phyloP scores from a whole-genome alignment of 306 rosid genomes.

The Cotoneaster glaucophyllus region DNA sequence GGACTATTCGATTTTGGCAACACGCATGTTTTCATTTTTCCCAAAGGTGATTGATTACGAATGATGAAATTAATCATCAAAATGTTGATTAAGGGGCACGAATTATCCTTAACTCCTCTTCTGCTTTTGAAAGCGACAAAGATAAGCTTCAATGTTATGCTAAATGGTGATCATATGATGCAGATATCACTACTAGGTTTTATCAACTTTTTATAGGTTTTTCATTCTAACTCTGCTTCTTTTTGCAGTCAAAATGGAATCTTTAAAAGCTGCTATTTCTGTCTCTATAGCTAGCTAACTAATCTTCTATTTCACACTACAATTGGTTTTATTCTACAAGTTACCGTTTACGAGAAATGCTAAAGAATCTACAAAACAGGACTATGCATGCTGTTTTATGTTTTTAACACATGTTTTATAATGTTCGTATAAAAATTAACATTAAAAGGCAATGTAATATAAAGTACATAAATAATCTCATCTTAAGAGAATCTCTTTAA shows the following conservation, averaged over 20 bases:
- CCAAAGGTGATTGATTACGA: background rate
- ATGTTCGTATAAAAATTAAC: fast-evolving
- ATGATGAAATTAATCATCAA: background rate
- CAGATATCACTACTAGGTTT: background rate
- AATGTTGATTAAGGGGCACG: background rate
- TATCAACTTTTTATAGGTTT: background rate
- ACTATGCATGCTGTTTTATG: fast-evolving
- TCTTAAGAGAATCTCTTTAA: too few species aligned
- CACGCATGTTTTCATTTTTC: background rate
- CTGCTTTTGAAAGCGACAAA: slow-evolving; percentile 19
- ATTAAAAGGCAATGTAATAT: too few species aligned
- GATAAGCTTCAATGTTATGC: slow-evolving; percentile 19
- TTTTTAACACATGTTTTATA: too few species aligned
- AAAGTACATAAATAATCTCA: too few species aligned
- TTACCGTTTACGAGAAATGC: too few species aligned
- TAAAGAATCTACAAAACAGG: too few species aligned
- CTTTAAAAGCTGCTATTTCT: background rate
- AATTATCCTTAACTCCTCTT: background rate
- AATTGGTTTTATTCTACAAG: background rate
- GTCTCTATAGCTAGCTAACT: background rate
- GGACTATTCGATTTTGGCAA: too few species aligned
- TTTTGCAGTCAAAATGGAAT: background rate
- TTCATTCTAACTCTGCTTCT: background rate
- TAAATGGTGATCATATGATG: slow-evolving; percentile 15
- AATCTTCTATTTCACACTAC: background rate